phyloP scores from a whole-genome alignment of 768 basidiomycete genomes.

The Boletus sp. region DNA sequence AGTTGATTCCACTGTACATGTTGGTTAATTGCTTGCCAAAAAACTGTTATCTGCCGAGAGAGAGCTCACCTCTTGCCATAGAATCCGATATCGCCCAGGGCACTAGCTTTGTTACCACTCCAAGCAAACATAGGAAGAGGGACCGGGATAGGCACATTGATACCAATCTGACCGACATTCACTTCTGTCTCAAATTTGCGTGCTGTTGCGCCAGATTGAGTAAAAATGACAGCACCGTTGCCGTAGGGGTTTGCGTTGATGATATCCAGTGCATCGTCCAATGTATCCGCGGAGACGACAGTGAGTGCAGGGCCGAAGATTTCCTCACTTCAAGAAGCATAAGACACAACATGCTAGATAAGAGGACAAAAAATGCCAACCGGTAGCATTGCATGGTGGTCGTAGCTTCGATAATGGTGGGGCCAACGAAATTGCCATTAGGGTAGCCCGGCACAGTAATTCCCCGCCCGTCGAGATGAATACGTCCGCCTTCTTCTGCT shows the following conservation, averaged over 20 bases:
- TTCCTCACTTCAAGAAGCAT: constrained; percentile 61
- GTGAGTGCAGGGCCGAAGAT: constrained; percentile 93
- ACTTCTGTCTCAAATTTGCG: constrained; percentile 88
- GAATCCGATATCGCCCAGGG: constrained; percentile 84
- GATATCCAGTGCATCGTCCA: constrained; percentile 88
- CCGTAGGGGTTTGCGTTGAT: constrained; percentile 91
- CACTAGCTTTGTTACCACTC: constrained; percentile 92
- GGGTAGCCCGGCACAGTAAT: constrained; percentile 70
- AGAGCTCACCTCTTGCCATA: constrained; percentile 75
- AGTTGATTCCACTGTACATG: constrained; percentile 73
- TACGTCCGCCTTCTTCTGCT: constrained; percentile 77
- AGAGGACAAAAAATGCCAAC: constrained; percentile 43
- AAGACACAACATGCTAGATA: neutral
- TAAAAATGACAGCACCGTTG: constrained; percentile 95
- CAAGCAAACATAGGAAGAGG: constrained; percentile 94
- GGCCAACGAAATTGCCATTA: constrained; percentile 92
- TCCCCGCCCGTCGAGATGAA: constrained; percentile 83
- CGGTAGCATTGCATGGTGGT: constrained; percentile 85
- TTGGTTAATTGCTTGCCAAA: neutral
- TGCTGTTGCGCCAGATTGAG: constrained; percentile 92
- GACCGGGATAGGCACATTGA: constrained; percentile 92
- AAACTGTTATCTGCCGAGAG: neutral
- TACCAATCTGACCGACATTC: constrained; percentile 90
- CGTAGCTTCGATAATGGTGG: constrained; percentile 83
- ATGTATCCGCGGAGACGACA: constrained; percentile 71